Conservation (phyloP, 192 early-diverging fungal species). For the Coemansia sp. region DNA sequence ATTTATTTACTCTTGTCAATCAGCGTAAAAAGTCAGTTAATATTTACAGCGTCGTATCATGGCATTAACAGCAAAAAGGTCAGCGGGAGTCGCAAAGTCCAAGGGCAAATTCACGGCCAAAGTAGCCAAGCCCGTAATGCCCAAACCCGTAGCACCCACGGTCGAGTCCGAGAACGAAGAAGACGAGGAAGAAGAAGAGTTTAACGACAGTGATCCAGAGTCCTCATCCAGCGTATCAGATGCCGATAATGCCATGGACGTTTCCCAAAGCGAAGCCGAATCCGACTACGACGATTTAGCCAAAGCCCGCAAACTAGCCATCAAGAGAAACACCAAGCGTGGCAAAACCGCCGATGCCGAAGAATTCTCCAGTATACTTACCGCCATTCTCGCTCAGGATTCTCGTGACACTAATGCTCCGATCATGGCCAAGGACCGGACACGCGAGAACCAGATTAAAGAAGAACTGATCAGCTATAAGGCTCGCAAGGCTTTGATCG, state of each 20-base stretch:
- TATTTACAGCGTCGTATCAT: not conserved
- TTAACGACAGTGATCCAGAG: conserved; percentile 3
- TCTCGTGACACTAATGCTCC: conserved; percentile 53
- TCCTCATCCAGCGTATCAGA: not conserved
- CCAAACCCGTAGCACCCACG: not conserved
- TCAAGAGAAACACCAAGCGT: conserved; percentile 28
- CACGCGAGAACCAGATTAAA: conserved; percentile 79
- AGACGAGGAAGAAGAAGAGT: conserved; percentile 12
- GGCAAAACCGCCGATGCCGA: conserved; percentile 34
- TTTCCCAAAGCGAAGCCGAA: conserved; percentile 24
- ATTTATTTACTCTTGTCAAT: not conserved
- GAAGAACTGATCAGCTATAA: conserved; percentile 84
- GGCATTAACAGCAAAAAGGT: not conserved
- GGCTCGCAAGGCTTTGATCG: conserved; percentile 75
- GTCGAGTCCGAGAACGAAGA: conserved; percentile 16
- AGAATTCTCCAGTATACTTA: conserved; percentile 40
- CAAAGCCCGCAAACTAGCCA: conserved; percentile 26
- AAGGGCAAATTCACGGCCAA: conserved; percentile 25
- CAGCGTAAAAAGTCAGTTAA: not conserved
- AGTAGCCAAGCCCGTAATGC: not conserved
- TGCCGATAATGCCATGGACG: conserved; percentile 21
- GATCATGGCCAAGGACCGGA: conserved; percentile 83
- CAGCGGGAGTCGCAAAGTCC: not conserved
- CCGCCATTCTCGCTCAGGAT: conserved; percentile 49
- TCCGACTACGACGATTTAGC: conserved; percentile 49